phyloP scores from a whole-genome alignment of 306 rosid genomes.

The Gastrolobium villosum region DNA sequence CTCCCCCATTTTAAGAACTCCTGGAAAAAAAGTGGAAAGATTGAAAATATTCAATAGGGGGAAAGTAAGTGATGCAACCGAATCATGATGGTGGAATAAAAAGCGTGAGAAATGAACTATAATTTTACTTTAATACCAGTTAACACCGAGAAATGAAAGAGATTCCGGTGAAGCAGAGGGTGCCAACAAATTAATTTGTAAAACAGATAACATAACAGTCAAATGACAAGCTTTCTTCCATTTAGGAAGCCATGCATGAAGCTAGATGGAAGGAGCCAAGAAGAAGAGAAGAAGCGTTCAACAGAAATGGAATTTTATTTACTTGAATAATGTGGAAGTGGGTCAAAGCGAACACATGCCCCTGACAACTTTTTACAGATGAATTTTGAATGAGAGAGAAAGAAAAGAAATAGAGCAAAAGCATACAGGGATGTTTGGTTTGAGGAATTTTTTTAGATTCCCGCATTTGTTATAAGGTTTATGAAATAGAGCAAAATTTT shows the following conservation, averaged over 20 bases:
- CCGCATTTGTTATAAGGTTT: too few species aligned
- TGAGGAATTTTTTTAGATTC: too few species aligned
- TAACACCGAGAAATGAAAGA: not conserved
- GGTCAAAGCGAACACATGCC: conserved; percentile 54
- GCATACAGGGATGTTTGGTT: not conserved
- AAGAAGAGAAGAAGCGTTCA: conserved; percentile 43
- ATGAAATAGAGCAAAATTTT: too few species aligned
- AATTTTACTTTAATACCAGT: not conserved
- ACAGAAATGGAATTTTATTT: conserved; percentile 30
- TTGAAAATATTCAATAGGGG: conserved; percentile 6
- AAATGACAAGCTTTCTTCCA: conserved; percentile 25
- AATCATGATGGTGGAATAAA: not conserved
- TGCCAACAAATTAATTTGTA: not conserved
- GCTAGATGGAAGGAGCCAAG: conserved; percentile 35
- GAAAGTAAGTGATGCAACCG: conserved; percentile 6
- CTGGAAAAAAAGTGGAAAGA: conserved; percentile 42
- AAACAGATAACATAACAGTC: conserved; percentile 7
- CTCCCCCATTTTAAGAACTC: conserved; percentile 51
- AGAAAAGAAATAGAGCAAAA: conserved; percentile 25
- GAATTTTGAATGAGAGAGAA: conserved; percentile 51
- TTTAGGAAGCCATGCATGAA: conserved; percentile 43
- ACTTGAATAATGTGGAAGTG: conserved; percentile 55
- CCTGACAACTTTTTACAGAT: conserved; percentile 55
- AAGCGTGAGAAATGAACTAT: not conserved
- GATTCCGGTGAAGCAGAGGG: conserved; percentile 32